A percentile compares a stretch with the other conserved stretches of the same genome.
Conservation (phyloP, 257 asterid species). For the Solanum virginianum region DNA sequence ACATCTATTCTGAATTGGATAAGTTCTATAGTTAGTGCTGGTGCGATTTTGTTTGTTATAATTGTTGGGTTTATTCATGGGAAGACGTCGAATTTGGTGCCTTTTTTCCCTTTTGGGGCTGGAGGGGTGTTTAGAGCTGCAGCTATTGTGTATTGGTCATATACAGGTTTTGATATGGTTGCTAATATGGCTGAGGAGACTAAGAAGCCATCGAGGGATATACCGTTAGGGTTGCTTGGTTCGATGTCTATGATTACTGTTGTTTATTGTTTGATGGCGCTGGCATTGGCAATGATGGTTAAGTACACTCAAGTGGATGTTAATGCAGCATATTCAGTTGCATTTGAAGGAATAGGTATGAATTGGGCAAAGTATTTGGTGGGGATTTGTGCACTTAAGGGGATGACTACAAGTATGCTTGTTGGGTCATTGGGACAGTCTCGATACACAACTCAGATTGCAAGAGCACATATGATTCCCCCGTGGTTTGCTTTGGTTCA, state of each 20-base stretch:
- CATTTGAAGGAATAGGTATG: constrained; percentile 58
- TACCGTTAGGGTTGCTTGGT: constrained; percentile 74
- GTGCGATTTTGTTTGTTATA: constrained; percentile 58
- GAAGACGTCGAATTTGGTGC: constrained; percentile 41
- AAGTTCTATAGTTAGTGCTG: constrained; percentile 42
- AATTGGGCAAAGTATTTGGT: constrained; percentile 89
- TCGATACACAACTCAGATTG: constrained; percentile 94
- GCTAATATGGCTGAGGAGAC: constrained; percentile 98
- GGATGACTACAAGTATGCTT: constrained; percentile 92
- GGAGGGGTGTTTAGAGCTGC: constrained; percentile 74
- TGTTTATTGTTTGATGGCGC: constrained; percentile 73
- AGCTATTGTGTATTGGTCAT: constrained; percentile 91
- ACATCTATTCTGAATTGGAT: constrained; percentile 61
- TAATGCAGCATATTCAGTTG: constrained; percentile 75
- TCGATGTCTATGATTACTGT: constrained; percentile 79
- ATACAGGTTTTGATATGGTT: constrained; percentile 90
- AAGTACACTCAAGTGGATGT: constrained; percentile 64
- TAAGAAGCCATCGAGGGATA: constrained; percentile 71
- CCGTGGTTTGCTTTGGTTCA: constrained; percentile 81
- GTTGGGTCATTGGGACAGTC: constrained; percentile 97
- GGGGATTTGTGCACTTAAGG: constrained; percentile 70
- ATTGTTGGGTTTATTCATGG: constrained; percentile 64
- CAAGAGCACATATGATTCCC: constrained; percentile 87
- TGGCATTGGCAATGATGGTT: constrained; percentile 63
- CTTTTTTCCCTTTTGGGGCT: constrained; percentile 68